Base-by-base conservation (phyloP, 805 yeast genomes). In the Saccharomycopsis sp. region DNA sequence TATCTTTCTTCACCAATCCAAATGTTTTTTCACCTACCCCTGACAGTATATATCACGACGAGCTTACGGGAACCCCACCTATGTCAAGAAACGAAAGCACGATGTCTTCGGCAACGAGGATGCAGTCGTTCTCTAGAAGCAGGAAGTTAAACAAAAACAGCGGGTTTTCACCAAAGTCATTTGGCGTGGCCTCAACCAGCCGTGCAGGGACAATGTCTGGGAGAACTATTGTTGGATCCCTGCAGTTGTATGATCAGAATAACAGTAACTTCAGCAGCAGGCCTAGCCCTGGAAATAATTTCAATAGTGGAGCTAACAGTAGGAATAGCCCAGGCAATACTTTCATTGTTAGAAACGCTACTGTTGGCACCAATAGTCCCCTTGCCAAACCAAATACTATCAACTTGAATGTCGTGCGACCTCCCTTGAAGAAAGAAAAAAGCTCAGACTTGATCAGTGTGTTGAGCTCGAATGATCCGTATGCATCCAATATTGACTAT, bases 391-490 rank as follows among this genome's bases (percentile, higher is more conserved):
- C 18, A 16, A 44, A 44, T 12, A 44, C 16, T 12, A 20, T 44
- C 16, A 12, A 44, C 16, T 44, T 44, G 16, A 44, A 44, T 12
- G 21, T 44, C 18, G 16, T 18, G 16, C 8, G 48, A 44, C 48
- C 48, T 12, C 18, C 48, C 7, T 44, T 44, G 21, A n/a, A 44
- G 7, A 20, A 14, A 16, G 53, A 14, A 4, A 18, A 44, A n/a
- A 51, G 53, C 16, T 51, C 53, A n/a, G 61, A 58, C 34, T 48
- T 58, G 50, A 50, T 58, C 37, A 58, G 61, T 48, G 44, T 58
- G 52, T 55, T 53, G n/a, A 51, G 56, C 18, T 54, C 47, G 7
- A 44, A 47, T 20, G 61, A 58, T 48, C 24, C 40, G 8, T 58
- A 58, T 23, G 56, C 51, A 15, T 41, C 52, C 24, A 24, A 55